Evolutionary conservation across 441 rosid genomes (phyloP), one percentile per base, ranked within the genome.

Genomic region (Populus tomentosa): DNA sequence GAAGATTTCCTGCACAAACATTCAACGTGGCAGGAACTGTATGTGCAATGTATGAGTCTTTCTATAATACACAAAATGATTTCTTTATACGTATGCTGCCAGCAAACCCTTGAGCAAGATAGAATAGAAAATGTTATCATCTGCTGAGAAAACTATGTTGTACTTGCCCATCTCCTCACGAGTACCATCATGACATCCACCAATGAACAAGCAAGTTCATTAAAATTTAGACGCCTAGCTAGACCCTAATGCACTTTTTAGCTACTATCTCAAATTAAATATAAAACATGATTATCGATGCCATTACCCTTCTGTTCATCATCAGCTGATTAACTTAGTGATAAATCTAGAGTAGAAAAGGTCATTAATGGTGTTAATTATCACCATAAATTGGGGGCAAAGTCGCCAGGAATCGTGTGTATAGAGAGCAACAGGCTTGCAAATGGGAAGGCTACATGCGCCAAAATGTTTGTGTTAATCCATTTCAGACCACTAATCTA

Each of bases 91-190:
- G 84, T 81, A 72, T 75, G 77, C 79, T 77, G 80, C 64, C 86
- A 80, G 84, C 85, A 78, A 85, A 76, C 76, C 62, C 59, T 65
- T 2, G 18, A 6, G 30, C 69, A 62, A 74, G 77, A 73, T 68
- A 23, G 61, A 77, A 14, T 80, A 83, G 66, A 81, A 83, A 87
- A 87, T 62, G 18, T 83, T 85, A 83, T 85, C 86, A 13, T 72
- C 2, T 77, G 28, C 32, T 80, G 11, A 10, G 82, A 84, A 84
- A 86, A 84, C 78, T 46, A 84, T 62, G 79, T 74, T 75, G 79
- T 82, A 71, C 85, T 83, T 73, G 70, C 85, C 84, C 70, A 59
- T 74, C n/a, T 10, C 73, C 71, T 56, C 18, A 53, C 18, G 70
- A 50, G 14, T 5, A 62, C 16, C 84, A 82, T 84, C 84, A 84